These are phyloP conservation scores for Sarcocystis neurona DNA, from an alignment of 169 alveolate genomes.

Conservation along the genomic window DNA sequence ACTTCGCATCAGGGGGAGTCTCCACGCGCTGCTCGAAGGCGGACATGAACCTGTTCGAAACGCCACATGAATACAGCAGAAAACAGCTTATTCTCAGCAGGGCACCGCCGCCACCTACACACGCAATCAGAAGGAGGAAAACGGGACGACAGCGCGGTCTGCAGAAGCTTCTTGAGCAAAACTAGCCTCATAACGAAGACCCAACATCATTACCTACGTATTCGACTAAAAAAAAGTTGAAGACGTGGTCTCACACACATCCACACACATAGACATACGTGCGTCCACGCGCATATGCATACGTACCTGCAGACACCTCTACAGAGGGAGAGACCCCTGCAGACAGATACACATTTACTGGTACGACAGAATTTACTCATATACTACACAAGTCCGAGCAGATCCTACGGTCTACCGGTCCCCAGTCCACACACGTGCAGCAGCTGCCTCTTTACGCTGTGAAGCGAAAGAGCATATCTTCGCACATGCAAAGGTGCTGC, in stretches of 20 bases:
- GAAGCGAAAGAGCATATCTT: no score
- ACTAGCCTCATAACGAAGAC: neutral
- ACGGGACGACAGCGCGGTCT: neutral
- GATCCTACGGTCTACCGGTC: no score
- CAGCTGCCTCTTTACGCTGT: no score
- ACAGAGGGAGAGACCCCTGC: neutral
- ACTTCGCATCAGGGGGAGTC: slow-evolving; percentile 90
- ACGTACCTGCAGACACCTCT: neutral
- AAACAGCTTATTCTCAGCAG: neutral
- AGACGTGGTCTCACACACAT: neutral
- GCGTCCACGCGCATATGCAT: no score
- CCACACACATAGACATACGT: no score
- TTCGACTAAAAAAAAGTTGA: neutral
- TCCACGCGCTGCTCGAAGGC: slow-evolving; percentile 92
- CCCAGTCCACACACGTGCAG: no score
- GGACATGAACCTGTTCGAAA: slow-evolving; percentile 87
- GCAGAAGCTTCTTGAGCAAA: neutral
- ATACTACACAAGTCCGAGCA: no score
- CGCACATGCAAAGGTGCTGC: no score
- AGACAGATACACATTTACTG: no score
- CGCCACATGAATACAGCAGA: neutral
- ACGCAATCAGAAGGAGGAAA: neutral
- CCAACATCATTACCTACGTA: neutral
- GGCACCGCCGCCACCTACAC: neutral
- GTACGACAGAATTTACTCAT: no score